Evolutionary conservation across 495 filamentous ascomycete genomes (phyloP).

Genomic region (Penicillium herquei): DNA sequence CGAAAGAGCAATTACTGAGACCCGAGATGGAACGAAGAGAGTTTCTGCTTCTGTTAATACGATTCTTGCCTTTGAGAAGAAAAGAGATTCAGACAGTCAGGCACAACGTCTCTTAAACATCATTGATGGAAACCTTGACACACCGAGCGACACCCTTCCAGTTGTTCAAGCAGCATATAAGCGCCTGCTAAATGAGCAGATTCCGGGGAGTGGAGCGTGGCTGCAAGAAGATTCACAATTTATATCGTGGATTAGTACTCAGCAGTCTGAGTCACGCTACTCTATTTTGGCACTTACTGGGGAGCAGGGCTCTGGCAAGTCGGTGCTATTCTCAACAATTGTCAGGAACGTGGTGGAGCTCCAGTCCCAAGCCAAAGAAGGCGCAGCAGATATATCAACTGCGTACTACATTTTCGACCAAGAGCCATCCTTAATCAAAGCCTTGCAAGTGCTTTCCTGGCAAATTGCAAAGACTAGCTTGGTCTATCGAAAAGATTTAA

Average conservation of each 20-base stretch:
- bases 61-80: conserved; percentile 11
- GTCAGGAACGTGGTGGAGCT: conserved; percentile 6
- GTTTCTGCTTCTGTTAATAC: conserved; percentile 13
- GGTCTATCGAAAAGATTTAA: conserved; percentile 20
- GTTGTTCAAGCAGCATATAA: conserved; percentile 2
- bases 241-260: not conserved
- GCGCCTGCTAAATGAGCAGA: conserved; percentile 6
- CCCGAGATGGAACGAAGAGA: conserved; percentile 14
- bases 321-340: conserved; percentile 16
- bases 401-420: conserved; percentile 16
- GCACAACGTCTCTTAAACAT: conserved; percentile 1
- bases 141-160: conserved; percentile 10
- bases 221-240: conserved; percentile 7
- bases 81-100: conserved; percentile 13
- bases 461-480: conserved; percentile 14
- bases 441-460: conserved; percentile 14
- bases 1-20: conserved; percentile 15
- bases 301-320: conserved; percentile 19
- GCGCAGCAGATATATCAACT: conserved; percentile 11
- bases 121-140: conserved; percentile 15
- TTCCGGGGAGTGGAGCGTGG: conserved; percentile 16
- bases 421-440: conserved; percentile 13
- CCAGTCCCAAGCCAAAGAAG: not conserved
- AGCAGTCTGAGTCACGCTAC: not conserved
- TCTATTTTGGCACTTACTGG: conserved; percentile 14